Percentiles rank a stretch among this genome's conserved stretches.
Evolutionary conservation across 2,329 filamentous ascomycete species (phyloP).

Genomic region (Emergomyces orientalis): DNA sequence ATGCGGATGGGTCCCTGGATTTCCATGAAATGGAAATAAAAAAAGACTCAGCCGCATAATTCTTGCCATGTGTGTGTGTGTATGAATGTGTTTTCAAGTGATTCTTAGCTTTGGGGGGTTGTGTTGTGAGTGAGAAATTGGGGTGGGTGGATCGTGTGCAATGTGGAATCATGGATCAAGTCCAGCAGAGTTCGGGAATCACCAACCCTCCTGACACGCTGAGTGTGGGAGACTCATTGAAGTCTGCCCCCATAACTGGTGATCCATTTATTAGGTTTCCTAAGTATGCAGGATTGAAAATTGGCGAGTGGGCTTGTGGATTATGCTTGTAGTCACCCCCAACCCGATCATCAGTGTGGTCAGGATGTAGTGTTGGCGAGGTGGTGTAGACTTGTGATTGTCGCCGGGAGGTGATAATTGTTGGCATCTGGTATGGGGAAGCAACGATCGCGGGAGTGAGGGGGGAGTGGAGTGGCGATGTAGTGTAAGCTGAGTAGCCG

Average conservation of each 20-base stretch:
- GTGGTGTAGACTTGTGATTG: slow-evolving; percentile 28
- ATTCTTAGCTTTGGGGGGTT: neutral
- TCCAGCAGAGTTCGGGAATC: slow-evolving; percentile 30
- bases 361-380: slow-evolving; percentile 29
- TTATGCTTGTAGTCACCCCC: slow-evolving; percentile 26
- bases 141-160: neutral
- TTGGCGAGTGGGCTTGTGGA: slow-evolving; percentile 27
- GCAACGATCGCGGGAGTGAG: slow-evolving; percentile 30
- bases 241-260: slow-evolving; percentile 22
- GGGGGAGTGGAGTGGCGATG: slow-evolving; percentile 34
- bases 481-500: slow-evolving; percentile 32
- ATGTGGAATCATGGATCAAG: slow-evolving; percentile 18
- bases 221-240: slow-evolving; percentile 27
- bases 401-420: slow-evolving; percentile 27
- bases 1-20: slow-evolving; percentile 10
- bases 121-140: neutral
- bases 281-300: slow-evolving; percentile 31
- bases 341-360: slow-evolving; percentile 25
- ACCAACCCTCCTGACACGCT: slow-evolving; percentile 26
- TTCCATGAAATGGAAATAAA: slow-evolving; percentile 8
- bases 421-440: slow-evolving; percentile 30
- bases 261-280: slow-evolving; percentile 27
- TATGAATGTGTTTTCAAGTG: neutral
- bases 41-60: slow-evolving; percentile 11
- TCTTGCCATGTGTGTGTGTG: slow-evolving; percentile 2